Evolutionary conservation across 78 protist species (phyloP).

Genomic region (Planoprotostelium fungivorum): DNA sequence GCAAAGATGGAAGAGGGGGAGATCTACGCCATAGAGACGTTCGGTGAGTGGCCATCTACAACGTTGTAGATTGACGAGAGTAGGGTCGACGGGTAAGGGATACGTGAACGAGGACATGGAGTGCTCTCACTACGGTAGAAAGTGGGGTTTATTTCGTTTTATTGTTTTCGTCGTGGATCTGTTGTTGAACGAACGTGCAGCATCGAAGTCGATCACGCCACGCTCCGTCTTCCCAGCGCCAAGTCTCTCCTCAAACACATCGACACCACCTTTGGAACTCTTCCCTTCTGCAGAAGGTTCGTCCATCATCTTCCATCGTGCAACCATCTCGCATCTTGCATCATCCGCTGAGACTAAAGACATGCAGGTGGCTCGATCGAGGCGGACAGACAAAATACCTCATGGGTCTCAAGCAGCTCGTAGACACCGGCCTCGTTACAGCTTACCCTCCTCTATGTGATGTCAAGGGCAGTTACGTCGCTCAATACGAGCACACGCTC

Average conservation of each 20-base stretch:
- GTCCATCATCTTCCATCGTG: background rate
- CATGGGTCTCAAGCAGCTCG: conserved; percentile 75
- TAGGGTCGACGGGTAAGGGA: conserved; percentile 57
- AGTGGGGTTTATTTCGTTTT: background rate
- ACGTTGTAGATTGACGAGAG: background rate
- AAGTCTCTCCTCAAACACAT: conserved; percentile 78
- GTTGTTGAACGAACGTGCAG: background rate
- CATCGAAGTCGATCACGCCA: too few relatives aligned
- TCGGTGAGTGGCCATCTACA: conserved; percentile 67
- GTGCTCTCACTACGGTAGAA: conserved; percentile 93
- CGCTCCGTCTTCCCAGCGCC: conserved; percentile 59
- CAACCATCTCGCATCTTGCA: background rate
- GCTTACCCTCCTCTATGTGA: conserved; percentile 95
- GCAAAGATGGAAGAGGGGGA: conserved; percentile 95
- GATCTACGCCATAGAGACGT: conserved; percentile 98
- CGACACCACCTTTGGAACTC: conserved; percentile 88
- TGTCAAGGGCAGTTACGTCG: conserved; percentile 84
- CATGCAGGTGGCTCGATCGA: conserved; percentile 28
- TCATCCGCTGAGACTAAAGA: background rate
- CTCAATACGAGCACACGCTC: conserved; percentile 96
- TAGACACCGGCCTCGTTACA: conserved; percentile 69
- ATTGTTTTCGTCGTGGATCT: background rate
- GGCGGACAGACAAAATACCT: conserved; percentile 61
- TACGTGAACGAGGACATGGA: conserved; percentile 85
- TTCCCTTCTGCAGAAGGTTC: conserved; percentile 88